Conservation (phyloP, 306 rosid genomes). For the Psophocarpus tetragonolobus region DNA sequence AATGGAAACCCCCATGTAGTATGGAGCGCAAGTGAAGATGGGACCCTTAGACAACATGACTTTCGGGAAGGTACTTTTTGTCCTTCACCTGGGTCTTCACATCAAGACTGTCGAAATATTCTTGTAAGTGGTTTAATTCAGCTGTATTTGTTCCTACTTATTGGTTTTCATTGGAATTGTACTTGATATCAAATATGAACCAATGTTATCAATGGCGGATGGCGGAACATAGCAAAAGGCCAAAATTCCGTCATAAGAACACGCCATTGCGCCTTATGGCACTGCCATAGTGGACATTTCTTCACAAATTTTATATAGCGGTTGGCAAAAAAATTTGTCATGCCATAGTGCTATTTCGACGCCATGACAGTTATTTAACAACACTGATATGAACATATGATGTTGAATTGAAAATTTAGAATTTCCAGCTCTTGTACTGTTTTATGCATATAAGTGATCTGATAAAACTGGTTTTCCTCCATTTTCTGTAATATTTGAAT, state of each 20-base stretch:
- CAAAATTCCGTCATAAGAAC: no score
- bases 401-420: neutral
- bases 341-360: no score
- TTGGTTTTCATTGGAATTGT: neutral
- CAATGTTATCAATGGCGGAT: no score
- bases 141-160: neutral
- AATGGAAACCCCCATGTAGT: conserved; percentile 93
- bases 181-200: no score
- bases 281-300: no score
- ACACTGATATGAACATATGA: neutral
- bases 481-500: neutral
- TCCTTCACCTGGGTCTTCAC: conserved; percentile 87
- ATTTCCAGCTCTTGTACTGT: neutral
- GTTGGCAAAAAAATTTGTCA: no score
- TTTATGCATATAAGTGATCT: neutral
- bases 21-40: conserved; percentile 99
- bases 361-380: no score
- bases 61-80: conserved; percentile 87
- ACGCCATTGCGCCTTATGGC: no score
- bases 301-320: no score
- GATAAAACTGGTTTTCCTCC: neutral
- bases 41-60: conserved; percentile 97
- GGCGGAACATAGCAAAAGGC: no score
- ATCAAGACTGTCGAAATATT: conserved; percentile 87
- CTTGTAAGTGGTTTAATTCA: conserved; percentile 56